Evolutionary conservation across 164 flowering plant species (phyloP).

Genomic region (Annona squamosa): DNA sequence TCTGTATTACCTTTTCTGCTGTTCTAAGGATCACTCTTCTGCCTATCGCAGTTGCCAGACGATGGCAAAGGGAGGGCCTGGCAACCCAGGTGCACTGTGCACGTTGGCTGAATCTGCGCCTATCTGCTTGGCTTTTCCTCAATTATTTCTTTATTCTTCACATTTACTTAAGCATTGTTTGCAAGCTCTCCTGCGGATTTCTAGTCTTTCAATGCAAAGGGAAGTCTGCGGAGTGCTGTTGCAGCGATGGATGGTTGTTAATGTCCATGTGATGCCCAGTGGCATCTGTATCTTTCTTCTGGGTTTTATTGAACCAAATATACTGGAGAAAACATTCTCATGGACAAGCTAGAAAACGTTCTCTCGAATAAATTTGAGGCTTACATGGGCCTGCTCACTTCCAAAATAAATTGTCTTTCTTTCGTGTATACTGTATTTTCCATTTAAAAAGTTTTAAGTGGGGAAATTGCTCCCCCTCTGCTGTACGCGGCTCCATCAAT

Average conservation of each 20-base stretch:
- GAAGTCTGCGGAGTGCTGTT: background rate
- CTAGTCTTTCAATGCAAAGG: background rate
- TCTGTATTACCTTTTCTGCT: background rate
- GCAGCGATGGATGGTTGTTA: background rate
- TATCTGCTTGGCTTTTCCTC: background rate
- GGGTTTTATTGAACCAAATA: background rate
- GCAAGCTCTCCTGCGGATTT: background rate
- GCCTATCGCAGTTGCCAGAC: conserved; percentile 29
- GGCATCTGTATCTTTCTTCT: background rate
- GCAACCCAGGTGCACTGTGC: conserved; percentile 37
- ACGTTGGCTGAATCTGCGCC: conserved; percentile 12
- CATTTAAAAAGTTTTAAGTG: background rate
- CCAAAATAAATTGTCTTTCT: background rate
- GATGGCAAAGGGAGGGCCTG: conserved; percentile 28
- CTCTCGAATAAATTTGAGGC: background rate
- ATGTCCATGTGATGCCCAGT: background rate
- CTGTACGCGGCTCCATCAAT: no score
- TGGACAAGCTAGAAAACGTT: background rate
- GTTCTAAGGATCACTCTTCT: background rate
- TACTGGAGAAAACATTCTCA: background rate
- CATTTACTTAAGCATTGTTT: background rate
- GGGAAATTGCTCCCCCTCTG: no score
- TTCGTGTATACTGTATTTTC: background rate
- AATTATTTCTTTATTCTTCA: background rate
- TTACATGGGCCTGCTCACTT: background rate